A percentile compares a stretch with the other conserved stretches of the same genome.
Evolutionary conservation across 352 stramenopile species (phyloP).

Genomic region (Pythium myriotylum): DNA sequence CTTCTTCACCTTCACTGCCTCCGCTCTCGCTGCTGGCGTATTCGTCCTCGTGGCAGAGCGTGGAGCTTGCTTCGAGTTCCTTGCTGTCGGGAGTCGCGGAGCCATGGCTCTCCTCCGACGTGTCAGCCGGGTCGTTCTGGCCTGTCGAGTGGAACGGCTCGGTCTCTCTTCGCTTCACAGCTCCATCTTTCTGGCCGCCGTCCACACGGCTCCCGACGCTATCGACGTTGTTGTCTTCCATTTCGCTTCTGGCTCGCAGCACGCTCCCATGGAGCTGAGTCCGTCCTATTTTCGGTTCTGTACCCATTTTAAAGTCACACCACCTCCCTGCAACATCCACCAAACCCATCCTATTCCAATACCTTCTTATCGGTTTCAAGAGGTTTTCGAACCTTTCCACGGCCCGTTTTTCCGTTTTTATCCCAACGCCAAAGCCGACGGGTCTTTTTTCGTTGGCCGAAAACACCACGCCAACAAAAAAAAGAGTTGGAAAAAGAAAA

Average conservation of each 20-base stretch:
- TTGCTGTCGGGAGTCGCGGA: too few relatives aligned
- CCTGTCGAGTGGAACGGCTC: not conserved
- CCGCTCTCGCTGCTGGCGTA: not conserved
- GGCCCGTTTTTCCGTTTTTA: slow-evolving; percentile 18
- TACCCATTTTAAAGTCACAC: slow-evolving; percentile 7
- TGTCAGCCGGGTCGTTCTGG: not conserved
- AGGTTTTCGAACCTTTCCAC: slow-evolving; percentile 16
- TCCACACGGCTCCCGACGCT: not conserved
- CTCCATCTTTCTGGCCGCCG: not conserved
- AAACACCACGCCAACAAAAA: too few relatives aligned
- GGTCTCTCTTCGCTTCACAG: not conserved
- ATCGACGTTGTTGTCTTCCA: slow-evolving; percentile 22
- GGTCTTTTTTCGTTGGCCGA: slow-evolving; percentile 19
- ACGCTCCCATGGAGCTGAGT: not conserved
- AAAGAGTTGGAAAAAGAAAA: slow-evolving; percentile 7
- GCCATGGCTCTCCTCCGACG: not conserved
- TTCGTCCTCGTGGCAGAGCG: slow-evolving; percentile 1
- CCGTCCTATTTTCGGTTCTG: slow-evolving; percentile 15
- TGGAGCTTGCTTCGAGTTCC: not conserved
- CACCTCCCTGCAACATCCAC: slow-evolving; percentile 13
- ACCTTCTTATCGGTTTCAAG: not conserved
- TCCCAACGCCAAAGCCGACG: not conserved
- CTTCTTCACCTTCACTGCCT: slow-evolving; percentile 4
- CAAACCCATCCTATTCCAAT: not conserved
- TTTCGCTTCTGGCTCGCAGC: not conserved